phyloP scores from a whole-genome alignment of 2,329 filamentous ascomycete genomes.

The Cladosporium halotolerans region DNA sequence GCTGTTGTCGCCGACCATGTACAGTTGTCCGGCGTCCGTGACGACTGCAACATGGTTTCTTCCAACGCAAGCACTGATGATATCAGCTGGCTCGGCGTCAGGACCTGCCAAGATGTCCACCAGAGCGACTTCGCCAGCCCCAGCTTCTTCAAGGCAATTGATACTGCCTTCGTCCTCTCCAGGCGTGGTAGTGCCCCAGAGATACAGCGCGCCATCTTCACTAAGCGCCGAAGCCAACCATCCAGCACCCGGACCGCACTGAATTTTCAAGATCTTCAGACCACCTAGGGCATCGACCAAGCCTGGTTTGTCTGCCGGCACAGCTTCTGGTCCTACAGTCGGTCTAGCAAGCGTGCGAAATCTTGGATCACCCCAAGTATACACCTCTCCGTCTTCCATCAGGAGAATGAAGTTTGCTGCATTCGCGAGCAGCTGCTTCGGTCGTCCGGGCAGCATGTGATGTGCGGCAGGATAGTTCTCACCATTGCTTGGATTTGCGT shows the following conservation, averaged over 20 bases:
- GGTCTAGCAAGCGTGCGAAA: conserved; percentile 54
- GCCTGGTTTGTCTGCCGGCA: conserved; percentile 43
- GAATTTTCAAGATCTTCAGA: conserved; percentile 50
- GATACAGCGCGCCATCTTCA: conserved; percentile 51
- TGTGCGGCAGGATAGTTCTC: conserved; percentile 19
- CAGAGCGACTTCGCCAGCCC: conserved; percentile 24
- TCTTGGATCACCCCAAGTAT: conserved; percentile 52
- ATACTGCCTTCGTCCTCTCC: conserved; percentile 18
- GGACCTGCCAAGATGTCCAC: conserved; percentile 33
- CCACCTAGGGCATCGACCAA: conserved; percentile 46
- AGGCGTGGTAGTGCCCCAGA: conserved; percentile 47
- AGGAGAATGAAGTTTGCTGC: conserved; percentile 36
- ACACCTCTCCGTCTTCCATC: conserved; percentile 32
- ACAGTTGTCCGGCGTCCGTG: conserved; percentile 45
- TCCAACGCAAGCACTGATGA: conserved; percentile 54
- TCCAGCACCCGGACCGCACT: conserved; percentile 37
- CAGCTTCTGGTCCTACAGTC: conserved; percentile 28
- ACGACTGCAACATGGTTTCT: conserved; percentile 54
- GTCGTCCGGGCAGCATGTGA: conserved; percentile 24
- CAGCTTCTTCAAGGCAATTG: conserved; percentile 16
- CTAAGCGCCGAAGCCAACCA: conserved; percentile 56
- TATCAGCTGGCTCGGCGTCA: conserved; percentile 37
- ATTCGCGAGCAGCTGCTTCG: conserved; percentile 30
- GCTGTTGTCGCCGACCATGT: conserved; percentile 50
- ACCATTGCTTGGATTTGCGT: conserved; percentile 19